Evolutionary conservation across 2,329 filamentous ascomycete genomes (phyloP).

Genomic region (Apiospora aurea): DNA sequence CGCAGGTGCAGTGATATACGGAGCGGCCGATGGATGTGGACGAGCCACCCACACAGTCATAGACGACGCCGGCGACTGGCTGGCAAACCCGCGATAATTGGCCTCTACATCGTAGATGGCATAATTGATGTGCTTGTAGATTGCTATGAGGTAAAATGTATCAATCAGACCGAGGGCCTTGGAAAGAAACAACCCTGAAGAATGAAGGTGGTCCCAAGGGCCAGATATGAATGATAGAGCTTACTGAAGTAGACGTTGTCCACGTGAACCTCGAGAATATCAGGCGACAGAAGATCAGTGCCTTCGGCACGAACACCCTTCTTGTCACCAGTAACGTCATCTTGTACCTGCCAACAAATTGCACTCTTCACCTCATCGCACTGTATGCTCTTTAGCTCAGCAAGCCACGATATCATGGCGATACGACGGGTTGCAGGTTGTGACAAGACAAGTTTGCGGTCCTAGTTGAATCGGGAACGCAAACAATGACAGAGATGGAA

Average conservation of each 20-base stretch:
- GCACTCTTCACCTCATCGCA: not conserved
- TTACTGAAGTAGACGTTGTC: not conserved
- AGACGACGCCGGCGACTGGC: not conserved
- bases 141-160: not conserved
- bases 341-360: rapidly evolving
- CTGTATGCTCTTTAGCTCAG: not conserved
- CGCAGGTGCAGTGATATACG: not conserved
- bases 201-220: not conserved
- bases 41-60: not conserved
- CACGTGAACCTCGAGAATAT: not conserved
- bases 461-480: no score
- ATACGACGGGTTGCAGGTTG: no score
- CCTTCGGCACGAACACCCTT: not conserved
- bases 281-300: not conserved
- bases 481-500: no score
- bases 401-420: not conserved
- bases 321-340: not conserved
- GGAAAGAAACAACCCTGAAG: no score
- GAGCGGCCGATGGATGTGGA: not conserved
- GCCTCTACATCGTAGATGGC: not conserved
- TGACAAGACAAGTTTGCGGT: no score
- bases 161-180: not conserved
- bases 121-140: not conserved
- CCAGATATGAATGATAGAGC: not conserved
- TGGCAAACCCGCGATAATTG: not conserved